Percentiles rank a stretch among this genome's conserved stretches.
Evolutionary conservation across 148 eudicot genomes (phyloP).

Genomic region (Rheum nobile): DNA sequence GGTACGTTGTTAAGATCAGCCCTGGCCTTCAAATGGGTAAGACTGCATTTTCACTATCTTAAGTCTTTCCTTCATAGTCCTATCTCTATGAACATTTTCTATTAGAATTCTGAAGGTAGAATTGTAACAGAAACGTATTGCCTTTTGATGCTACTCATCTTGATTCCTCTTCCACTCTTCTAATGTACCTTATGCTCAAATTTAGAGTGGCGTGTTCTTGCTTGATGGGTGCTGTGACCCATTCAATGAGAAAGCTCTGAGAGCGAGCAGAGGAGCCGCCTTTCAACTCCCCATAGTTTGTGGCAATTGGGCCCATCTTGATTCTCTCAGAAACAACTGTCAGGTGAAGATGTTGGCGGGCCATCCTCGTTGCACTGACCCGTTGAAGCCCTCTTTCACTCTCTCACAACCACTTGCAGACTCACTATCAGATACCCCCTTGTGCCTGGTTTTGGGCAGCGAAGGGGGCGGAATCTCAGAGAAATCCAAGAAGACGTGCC

Average conservation of each 20-base stretch:
- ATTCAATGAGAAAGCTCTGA: conserved; percentile 78
- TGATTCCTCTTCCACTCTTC: too few relatives aligned
- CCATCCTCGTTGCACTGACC: conserved; percentile 36
- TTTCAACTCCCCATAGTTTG: conserved; percentile 80
- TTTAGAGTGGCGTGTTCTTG: conserved; percentile 51
- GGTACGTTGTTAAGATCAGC: conserved; percentile 93
- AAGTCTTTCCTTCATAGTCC: background rate
- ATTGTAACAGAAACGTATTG: too few relatives aligned
- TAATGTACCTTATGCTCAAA: background rate
- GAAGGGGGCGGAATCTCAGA: conserved; percentile 79
- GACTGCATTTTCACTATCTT: background rate
- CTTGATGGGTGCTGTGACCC: conserved; percentile 97
- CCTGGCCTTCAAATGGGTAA: conserved; percentile 86
- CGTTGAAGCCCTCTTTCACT: conserved; percentile 19
- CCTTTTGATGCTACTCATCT: too few relatives aligned
- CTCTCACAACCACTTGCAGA: conserved; percentile 47
- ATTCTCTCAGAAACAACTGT: conserved; percentile 28
- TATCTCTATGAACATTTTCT: background rate
- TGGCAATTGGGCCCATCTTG: conserved; percentile 58
- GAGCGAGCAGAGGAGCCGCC: conserved; percentile 88
- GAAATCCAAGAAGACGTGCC: conserved; percentile 33
- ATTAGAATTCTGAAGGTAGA: background rate
- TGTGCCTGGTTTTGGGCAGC: conserved; percentile 71
- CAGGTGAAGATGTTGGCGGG: conserved; percentile 66
- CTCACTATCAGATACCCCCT: conserved; percentile 40